Evolutionary conservation across 192 early-diverging fungal genomes (phyloP).

Genomic region (Dissophora globulifera): DNA sequence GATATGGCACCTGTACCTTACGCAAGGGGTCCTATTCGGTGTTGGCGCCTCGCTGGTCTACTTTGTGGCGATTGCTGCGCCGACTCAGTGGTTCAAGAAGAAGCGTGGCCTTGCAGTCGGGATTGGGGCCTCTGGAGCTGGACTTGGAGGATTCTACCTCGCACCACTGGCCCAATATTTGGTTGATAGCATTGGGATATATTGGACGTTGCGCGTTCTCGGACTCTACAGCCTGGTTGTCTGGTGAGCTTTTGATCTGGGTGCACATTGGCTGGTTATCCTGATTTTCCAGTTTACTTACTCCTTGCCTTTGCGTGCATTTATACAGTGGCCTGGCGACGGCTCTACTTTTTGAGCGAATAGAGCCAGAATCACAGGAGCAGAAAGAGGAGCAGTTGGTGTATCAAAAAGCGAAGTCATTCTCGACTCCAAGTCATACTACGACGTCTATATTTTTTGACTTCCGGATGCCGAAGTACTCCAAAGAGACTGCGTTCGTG

Average conservation of each 20-base stretch:
- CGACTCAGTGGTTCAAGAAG: conserved; percentile 76
- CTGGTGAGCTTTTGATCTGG: too few species aligned
- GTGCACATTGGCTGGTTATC: too few species aligned
- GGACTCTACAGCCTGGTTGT: conserved; percentile 65
- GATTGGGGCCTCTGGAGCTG: conserved; percentile 76
- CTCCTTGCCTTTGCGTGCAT: too few species aligned
- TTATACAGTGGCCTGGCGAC: too few species aligned
- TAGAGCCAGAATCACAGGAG: too few species aligned
- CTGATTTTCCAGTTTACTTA: too few species aligned
- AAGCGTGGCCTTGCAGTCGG: conserved; percentile 76
- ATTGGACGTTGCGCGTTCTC: conserved; percentile 68
- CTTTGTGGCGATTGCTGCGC: conserved; percentile 68
- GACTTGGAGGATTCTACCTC: conserved; percentile 76
- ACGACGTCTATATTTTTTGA: not conserved
- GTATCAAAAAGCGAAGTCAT: too few species aligned
- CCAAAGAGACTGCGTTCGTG: conserved; percentile 9
- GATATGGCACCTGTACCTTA: conserved; percentile 79
- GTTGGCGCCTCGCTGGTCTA: conserved; percentile 71
- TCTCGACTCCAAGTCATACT: too few species aligned
- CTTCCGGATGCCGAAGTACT: not conserved
- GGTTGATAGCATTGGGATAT: conserved; percentile 63
- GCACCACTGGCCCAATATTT: conserved; percentile 60
- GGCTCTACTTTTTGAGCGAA: too few species aligned
- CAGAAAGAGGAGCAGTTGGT: too few species aligned
- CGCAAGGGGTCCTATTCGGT: conserved; percentile 81